phyloP scores from a whole-genome alignment of 805 yeast genomes.

The Kodamaea neixiangensis region DNA sequence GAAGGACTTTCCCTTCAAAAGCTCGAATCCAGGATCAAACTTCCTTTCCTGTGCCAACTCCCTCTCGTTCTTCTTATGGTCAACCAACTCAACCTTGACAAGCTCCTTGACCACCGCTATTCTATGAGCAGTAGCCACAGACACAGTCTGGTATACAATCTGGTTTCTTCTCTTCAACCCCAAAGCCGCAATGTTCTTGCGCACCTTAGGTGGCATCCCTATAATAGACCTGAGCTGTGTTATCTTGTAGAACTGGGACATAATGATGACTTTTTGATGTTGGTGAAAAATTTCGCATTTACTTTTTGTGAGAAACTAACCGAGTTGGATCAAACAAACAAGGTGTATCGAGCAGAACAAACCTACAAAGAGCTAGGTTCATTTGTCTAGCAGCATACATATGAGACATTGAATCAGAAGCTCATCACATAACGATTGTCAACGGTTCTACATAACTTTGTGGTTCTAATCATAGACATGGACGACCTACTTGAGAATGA shows the following conservation, averaged over 20 bases:
- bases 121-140: conserved; percentile 84
- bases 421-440: not conserved
- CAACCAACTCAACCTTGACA: conserved; percentile 76
- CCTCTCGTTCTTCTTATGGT: conserved; percentile 48
- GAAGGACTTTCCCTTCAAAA: conserved; percentile 11
- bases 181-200: conserved; percentile 64
- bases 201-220: conserved; percentile 72
- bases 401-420: not conserved
- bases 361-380: not conserved
- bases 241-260: conserved; percentile 48
- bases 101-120: conserved; percentile 82
- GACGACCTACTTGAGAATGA: conserved; percentile 3
- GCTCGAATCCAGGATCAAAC: conserved; percentile 61
- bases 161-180: conserved; percentile 79
- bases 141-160: conserved; percentile 67
- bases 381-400: not conserved
- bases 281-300: conserved; percentile 1
- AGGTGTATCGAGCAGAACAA: not conserved
- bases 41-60: conserved; percentile 59
- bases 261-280: conserved; percentile 1
- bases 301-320: not conserved
- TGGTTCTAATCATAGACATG: too few species aligned
- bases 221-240: conserved; percentile 81
- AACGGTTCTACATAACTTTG: too few species aligned
- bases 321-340: not conserved